These are phyloP conservation scores for Corylus americana DNA, from an alignment of 306 rosid species.

Conservation along the genomic window DNA sequence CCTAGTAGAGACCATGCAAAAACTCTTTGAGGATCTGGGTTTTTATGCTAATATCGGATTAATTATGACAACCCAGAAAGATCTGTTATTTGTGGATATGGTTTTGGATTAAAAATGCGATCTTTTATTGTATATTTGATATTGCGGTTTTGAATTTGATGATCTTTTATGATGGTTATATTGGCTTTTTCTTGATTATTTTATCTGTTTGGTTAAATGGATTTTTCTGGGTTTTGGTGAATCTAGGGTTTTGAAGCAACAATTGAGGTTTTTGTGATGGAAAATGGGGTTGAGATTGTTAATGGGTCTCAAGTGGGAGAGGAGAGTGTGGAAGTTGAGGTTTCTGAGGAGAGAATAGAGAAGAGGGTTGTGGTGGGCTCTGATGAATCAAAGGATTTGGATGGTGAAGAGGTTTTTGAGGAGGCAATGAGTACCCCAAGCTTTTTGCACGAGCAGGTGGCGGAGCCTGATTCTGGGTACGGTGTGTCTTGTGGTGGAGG, in stretches of 20 bases:
- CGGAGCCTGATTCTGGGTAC: neutral
- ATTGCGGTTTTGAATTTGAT: constrained; percentile 14
- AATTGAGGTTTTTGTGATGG: constrained; percentile 50
- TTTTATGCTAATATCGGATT: neutral
- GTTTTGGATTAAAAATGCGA: constrained; percentile 8
- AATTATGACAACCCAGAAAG: neutral
- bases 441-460: constrained; percentile 34
- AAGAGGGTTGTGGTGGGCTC: constrained; percentile 38
- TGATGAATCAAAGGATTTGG: constrained; percentile 44
- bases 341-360: constrained; percentile 32
- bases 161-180: constrained; percentile 3
- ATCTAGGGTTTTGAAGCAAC: constrained; percentile 51
- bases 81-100: neutral
- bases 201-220: neutral
- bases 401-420: constrained; percentile 55
- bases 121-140: constrained; percentile 5
- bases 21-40: constrained; percentile 27
- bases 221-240: constrained; percentile 33
- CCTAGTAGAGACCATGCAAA: constrained; percentile 35
- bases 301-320: constrained; percentile 42
- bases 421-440: constrained; percentile 48
- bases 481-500: constrained; percentile 19
- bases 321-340: constrained; percentile 40
- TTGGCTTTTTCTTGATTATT: neutral
- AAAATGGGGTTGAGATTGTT: constrained; percentile 46